Base-by-base conservation (phyloP, 768 basidiomycete species). In the Phaffia tasmanica region DNA sequence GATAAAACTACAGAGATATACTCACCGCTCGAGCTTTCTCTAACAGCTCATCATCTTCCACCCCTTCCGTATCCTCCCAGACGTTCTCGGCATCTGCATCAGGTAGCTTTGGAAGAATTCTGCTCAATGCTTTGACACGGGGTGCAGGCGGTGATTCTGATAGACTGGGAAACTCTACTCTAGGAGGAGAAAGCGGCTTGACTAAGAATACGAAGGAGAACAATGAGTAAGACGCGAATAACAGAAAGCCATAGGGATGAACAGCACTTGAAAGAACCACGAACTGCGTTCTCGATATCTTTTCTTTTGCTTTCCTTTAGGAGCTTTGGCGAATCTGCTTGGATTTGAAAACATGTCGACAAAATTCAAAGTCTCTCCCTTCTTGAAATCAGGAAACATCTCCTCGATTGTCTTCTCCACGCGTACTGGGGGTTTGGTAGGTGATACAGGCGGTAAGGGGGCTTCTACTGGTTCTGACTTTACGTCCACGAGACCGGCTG, bases 301-400 rank as follows among this genome's bases (percentile, higher is more conserved):
- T 23, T 32, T 57, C 7, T 30, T 30, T 18, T 7, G 21, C 11
- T 11, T 42, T 42, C 35, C 35, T 42, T 42, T 42, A 11, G 35
- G 35, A 42, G 11, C 35, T 42, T 42, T 42, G 11, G 35, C 11
- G 35, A 42, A 42, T 11, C 35, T 42, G 35, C 35, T 42, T 11
- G 35, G 35, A 42, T 42, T 47, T 1, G 57, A 27, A 16, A 68
- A 68, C 55, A 68, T 57, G 49, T 54, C 48, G 11, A 64, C 67
- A 48, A 68, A 68, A 49, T 68, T 62, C 11, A 68, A 62, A 5
- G 63, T 25, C n/a, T 49, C 32, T 15, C 61, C 67, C 11, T 50
- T 18, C 32, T 55, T 29, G 56, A 68, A 68, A 1, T 62, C 57
- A 8, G 67, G 67, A 55, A 68, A 68, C 7, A 68, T 51, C 1